Percentiles rank a stretch among this genome's conserved stretches.
Conservation (phyloP, 1,284 basidiomycete genomes). For the Anthracocystis panici-leucophaei region DNA sequence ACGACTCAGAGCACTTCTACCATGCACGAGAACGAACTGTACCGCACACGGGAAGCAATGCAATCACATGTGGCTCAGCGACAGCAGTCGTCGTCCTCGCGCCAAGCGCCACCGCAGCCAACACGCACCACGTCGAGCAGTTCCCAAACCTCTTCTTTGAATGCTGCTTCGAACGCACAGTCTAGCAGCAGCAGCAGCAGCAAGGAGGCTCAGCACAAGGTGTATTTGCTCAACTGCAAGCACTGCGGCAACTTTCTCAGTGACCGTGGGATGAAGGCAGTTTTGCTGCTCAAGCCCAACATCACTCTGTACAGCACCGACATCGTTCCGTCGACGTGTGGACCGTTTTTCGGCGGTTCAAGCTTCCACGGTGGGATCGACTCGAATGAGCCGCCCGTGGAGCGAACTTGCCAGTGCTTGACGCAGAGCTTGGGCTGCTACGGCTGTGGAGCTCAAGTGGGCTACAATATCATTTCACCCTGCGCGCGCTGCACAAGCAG, state of each 20-base stretch:
- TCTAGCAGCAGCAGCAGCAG: constrained; percentile 5
- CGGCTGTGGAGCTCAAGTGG: constrained; percentile 79
- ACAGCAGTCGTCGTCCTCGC: constrained; percentile 15
- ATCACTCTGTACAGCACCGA: constrained; percentile 87
- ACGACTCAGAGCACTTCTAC: constrained; percentile 13
- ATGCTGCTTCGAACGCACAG: constrained; percentile 14
- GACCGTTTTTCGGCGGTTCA: constrained; percentile 56
- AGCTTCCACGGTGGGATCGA: constrained; percentile 68
- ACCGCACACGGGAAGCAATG: constrained; percentile 34
- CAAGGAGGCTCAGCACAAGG: constrained; percentile 72
- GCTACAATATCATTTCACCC: constrained; percentile 63
- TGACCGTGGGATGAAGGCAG: constrained; percentile 88
- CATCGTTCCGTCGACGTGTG: constrained; percentile 82
- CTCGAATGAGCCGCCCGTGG: constrained; percentile 70
- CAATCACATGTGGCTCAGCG: constrained; percentile 23
- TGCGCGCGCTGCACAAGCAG: constrained; percentile 68
- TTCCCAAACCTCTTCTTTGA: constrained; percentile 12
- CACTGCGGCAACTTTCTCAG: constrained; percentile 80
- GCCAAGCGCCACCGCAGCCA: constrained; percentile 9
- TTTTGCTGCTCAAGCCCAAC: constrained; percentile 82
- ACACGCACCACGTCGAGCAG: constrained; percentile 14
- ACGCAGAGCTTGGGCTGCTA: constrained; percentile 84
- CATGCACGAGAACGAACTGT: constrained; percentile 33
- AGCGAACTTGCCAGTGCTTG: constrained; percentile 78
- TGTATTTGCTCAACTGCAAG: constrained; percentile 83